Conservation (phyloP, 306 rosid genomes). For the Dalbergia cultrata region DNA sequence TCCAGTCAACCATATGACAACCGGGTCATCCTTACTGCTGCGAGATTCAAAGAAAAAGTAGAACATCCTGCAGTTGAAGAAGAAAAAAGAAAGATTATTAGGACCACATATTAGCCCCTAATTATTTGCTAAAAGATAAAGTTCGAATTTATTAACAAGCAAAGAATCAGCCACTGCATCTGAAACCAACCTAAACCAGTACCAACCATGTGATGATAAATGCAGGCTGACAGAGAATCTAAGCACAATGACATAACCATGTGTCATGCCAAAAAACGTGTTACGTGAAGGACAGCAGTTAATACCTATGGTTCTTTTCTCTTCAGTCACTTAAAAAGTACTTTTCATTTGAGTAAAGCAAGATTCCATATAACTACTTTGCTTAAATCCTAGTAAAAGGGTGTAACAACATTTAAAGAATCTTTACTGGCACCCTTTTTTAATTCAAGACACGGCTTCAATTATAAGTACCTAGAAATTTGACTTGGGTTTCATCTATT, state of each 20-base stretch:
- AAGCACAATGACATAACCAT: background rate
- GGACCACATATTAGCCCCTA: slow-evolving; percentile 14
- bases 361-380: slow-evolving; percentile 18
- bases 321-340: background rate
- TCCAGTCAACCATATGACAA: slow-evolving; percentile 93
- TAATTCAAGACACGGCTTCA: slow-evolving; percentile 21
- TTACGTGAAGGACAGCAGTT: background rate
- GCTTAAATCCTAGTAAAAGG: slow-evolving; percentile 19
- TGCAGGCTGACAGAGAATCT: slow-evolving; percentile 9
- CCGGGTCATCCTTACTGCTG: slow-evolving; percentile 64
- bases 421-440: background rate
- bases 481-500: slow-evolving; percentile 3
- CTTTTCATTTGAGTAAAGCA: slow-evolving; percentile 17
- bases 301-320: background rate
- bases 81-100: background rate
- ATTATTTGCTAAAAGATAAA: slow-evolving; percentile 14
- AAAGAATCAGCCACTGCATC: slow-evolving; percentile 2
- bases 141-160: background rate
- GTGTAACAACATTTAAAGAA: background rate
- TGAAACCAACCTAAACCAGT: slow-evolving; percentile 16
- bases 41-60: slow-evolving; percentile 95
- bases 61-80: slow-evolving; percentile 74
- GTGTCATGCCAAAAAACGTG: background rate
- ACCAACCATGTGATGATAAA: slow-evolving; percentile 17
- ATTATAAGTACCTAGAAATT: background rate